Conservation (phyloP, 148 eudicot genomes). For the Dianthus caryophyllus region DNA sequence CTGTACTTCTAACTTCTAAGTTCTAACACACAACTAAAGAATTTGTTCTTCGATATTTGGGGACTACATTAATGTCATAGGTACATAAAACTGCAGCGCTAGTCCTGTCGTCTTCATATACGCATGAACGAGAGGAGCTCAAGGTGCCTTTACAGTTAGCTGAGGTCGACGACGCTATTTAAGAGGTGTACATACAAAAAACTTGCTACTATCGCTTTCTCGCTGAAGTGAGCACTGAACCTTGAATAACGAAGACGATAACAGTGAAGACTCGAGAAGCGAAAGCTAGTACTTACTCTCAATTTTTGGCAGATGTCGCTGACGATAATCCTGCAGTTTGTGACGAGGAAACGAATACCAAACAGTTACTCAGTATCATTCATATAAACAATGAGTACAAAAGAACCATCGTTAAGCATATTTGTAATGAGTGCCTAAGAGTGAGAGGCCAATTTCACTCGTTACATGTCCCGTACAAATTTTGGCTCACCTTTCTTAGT, state of each 20-base stretch:
- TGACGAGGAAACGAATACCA: slow-evolving; percentile 9
- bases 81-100: slow-evolving; percentile 7
- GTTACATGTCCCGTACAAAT: too few relatives aligned
- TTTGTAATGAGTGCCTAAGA: too few relatives aligned
- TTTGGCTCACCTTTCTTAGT: too few relatives aligned
- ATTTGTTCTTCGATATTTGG: background rate
- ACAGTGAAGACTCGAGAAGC: background rate
- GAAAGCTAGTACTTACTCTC: slow-evolving; percentile 41
- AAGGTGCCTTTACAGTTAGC: background rate
- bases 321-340: slow-evolving; percentile 17
- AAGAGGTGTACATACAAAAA: slow-evolving; percentile 11
- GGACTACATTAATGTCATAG: background rate
- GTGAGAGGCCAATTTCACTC: too few relatives aligned
- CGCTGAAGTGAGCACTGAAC: too few relatives aligned
- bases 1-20: too few relatives aligned
- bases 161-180: slow-evolving; percentile 21
- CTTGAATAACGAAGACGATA: background rate
- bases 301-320: slow-evolving; percentile 29
- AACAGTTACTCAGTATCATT: too few relatives aligned
- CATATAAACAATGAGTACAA: too few relatives aligned
- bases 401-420: too few relatives aligned
- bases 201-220: background rate
- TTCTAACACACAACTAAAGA: background rate
- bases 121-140: background rate
- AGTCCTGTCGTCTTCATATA: background rate